Conservation (phyloP, 345 rosid genomes). For the Jatropha curcas region DNA sequence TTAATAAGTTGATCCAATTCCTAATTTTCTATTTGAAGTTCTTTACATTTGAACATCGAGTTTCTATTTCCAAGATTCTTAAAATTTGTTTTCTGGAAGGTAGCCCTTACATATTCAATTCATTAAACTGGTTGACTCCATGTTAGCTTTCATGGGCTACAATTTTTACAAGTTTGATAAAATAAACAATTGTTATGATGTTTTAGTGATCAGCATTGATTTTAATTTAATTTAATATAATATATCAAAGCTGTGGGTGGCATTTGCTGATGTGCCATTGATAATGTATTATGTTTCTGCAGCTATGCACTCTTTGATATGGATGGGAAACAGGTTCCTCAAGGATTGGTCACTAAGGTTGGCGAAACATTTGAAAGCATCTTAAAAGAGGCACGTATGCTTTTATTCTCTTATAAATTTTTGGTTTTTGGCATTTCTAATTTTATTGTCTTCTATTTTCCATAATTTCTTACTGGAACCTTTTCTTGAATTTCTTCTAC, state of each 20-base stretch:
- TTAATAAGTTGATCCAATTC: no score
- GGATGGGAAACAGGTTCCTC: slow-evolving; percentile 86
- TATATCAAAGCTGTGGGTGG: neutral
- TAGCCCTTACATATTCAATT: no score
- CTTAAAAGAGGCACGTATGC: slow-evolving; percentile 65
- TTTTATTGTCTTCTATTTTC: neutral
- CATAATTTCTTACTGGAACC: neutral
- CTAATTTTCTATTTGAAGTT: no score
- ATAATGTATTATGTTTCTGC: slow-evolving; percentile 11
- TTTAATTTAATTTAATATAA: no score
- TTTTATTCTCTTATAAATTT: neutral
- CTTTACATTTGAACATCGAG: no score
- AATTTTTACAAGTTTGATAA: no score
- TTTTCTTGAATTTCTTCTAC: neutral
- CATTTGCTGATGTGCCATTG: no score
- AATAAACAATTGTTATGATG: no score
- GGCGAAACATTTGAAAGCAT: slow-evolving; percentile 77
- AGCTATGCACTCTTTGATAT: slow-evolving; percentile 82
- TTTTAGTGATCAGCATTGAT: neutral
- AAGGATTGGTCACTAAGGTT: slow-evolving; percentile 68
- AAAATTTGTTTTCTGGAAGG: no score
- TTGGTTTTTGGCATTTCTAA: neutral
- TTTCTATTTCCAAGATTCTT: no score
- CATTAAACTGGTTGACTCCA: neutral
- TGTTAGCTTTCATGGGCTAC: neutral